A percentile compares a stretch with the other conserved stretches of the same genome.
phyloP scores from a whole-genome alignment of 1,284 basidiomycete genomes.

The Amanita bisporigera region DNA sequence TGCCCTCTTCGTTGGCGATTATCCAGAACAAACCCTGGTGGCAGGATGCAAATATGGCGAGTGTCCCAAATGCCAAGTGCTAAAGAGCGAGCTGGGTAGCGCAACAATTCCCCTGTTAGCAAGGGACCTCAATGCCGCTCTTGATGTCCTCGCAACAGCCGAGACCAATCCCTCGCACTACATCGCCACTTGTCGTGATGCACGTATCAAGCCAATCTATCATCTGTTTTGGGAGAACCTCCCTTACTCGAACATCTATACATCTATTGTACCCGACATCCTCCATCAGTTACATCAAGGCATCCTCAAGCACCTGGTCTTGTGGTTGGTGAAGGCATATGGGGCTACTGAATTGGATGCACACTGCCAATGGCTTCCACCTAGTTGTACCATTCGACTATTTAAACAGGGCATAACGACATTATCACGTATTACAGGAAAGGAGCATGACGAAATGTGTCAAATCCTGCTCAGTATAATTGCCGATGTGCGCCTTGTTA shows the following conservation, averaged over 20 bases:
- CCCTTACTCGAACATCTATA: not conserved
- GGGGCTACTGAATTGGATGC: no score
- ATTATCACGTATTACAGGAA: no score
- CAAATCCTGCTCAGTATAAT: no score
- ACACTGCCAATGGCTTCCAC: no score
- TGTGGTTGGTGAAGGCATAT: slow-evolving; percentile 7
- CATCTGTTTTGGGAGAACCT: not conserved
- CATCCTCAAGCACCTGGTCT: slow-evolving; percentile 15
- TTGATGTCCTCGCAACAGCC: not conserved
- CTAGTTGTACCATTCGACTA: no score
- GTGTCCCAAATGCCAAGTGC: slow-evolving; percentile 28
- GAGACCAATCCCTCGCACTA: not conserved
- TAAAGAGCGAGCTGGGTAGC: slow-evolving; percentile 16
- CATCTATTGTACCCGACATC: slow-evolving; percentile 13
- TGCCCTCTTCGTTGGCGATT: slow-evolving; percentile 26
- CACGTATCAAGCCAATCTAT: no score
- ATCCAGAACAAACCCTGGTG: slow-evolving; percentile 39
- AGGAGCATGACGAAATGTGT: no score
- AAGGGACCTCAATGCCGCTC: not conserved
- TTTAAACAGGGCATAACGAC: no score
- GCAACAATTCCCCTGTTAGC: not conserved
- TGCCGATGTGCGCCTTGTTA: no score
- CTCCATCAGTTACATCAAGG: slow-evolving; percentile 1
- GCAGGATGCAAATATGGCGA: slow-evolving; percentile 26
- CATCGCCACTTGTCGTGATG: no score